Evolutionary conservation across 2,329 filamentous ascomycete species (phyloP).

Genomic region (Diaporthe caulivora): DNA sequence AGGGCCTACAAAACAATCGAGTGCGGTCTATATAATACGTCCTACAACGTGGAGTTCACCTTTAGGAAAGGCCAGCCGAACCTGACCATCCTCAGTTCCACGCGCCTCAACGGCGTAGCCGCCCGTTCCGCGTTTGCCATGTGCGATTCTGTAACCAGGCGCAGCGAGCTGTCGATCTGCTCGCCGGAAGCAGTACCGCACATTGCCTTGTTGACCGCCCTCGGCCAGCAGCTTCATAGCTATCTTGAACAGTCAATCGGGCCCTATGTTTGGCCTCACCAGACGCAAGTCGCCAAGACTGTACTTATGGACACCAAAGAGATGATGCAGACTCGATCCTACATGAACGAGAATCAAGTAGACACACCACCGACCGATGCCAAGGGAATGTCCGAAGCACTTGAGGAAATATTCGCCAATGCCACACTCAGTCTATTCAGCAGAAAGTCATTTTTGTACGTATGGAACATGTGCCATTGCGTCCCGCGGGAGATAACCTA

Average conservation of each 20-base stretch:
- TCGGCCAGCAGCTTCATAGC: neutral
- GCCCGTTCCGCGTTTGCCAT: neutral
- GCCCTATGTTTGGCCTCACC: neutral
- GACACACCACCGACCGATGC: neutral
- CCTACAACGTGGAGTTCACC: neutral
- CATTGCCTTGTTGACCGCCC: neutral
- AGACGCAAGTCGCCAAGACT: neutral
- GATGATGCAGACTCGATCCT: neutral
- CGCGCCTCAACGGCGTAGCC: neutral
- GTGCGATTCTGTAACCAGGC: neutral
- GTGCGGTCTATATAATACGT: neutral
- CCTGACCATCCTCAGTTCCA: neutral
- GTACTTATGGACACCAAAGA: conserved; percentile 6
- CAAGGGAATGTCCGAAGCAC: neutral
- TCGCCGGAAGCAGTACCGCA: neutral
- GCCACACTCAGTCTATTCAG: conserved; percentile 3
- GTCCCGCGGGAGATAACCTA: neutral
- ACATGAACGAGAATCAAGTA: neutral
- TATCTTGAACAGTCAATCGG: neutral
- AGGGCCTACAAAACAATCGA: neutral
- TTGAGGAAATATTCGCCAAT: conserved; percentile 5
- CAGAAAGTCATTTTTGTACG: neutral
- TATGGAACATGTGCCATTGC: neutral
- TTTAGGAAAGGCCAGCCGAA: neutral
- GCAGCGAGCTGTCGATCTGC: neutral